A percentile compares a stretch with the other conserved stretches of the same genome.
Conservation (phyloP, 2,329 filamentous ascomycete genomes). For the Myriosclerotinia duriaeana region DNA sequence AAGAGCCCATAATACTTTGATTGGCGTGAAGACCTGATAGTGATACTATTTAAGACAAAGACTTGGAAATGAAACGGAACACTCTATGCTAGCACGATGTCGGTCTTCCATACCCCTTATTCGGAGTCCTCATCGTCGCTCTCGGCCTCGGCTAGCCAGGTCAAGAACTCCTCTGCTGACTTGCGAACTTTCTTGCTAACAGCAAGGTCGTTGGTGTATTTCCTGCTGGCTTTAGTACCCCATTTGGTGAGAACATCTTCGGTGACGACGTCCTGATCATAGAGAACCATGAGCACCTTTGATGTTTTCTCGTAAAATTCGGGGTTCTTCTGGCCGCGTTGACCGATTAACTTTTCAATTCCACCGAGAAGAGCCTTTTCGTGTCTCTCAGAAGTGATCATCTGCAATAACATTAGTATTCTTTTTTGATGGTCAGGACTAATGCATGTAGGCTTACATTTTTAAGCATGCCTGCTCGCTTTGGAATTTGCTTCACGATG, state of each 20-base stretch:
- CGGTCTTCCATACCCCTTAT: constrained; percentile 41
- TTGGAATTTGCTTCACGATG: constrained; percentile 82
- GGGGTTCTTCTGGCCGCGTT: constrained; percentile 70
- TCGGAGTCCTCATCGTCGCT: constrained; percentile 65
- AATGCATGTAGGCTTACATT: constrained; percentile 57
- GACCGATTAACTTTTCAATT: constrained; percentile 83
- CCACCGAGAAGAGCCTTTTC: constrained; percentile 95
- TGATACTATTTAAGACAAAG: background rate
- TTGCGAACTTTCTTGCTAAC: constrained; percentile 95
- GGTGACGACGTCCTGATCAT: constrained; percentile 82
- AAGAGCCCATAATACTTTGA: background rate
- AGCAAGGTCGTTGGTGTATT: constrained; percentile 79
- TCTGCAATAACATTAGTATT: constrained; percentile 44
- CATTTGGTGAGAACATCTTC: constrained; percentile 89
- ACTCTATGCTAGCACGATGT: background rate
- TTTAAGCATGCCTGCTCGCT: constrained; percentile 83
- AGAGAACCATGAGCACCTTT: constrained; percentile 85
- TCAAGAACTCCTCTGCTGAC: constrained; percentile 88
- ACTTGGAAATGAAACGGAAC: background rate
- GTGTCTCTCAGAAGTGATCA: constrained; percentile 87
- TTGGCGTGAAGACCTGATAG: background rate
- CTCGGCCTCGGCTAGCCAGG: constrained; percentile 88
- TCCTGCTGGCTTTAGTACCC: constrained; percentile 96
- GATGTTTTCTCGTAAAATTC: constrained; percentile 76
- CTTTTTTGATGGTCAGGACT: background rate